A percentile compares a stretch with the other conserved stretches of the same genome.
These are phyloP conservation scores for Chlorella ohadii DNA, from an alignment of 139 green algal species.

Conservation along the genomic window DNA sequence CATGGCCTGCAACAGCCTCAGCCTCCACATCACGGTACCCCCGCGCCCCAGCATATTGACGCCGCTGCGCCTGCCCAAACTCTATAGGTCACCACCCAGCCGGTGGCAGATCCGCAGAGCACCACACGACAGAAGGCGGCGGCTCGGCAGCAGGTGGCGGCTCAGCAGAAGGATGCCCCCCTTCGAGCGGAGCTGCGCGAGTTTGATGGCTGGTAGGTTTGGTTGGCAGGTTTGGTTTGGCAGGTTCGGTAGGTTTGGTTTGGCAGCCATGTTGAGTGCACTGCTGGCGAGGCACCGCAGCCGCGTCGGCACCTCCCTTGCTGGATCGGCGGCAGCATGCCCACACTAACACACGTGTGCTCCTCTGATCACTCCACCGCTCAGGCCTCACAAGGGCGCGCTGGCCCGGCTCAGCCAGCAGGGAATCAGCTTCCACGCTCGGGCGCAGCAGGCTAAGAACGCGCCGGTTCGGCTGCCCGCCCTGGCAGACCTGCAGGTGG, in stretches of 20 bases:
- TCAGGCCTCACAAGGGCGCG: background rate
- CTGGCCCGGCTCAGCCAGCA: background rate
- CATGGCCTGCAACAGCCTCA: too few species aligned
- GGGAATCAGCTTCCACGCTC: background rate
- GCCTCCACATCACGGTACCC: background rate
- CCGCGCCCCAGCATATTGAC: too few species aligned
- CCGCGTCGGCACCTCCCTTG: too few species aligned
- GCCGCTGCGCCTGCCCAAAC: background rate
- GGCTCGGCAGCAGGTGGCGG: background rate
- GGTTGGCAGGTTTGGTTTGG: too few species aligned
- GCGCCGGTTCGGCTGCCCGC: background rate
- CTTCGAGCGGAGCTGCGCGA: too few species aligned
- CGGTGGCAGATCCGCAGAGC: too few species aligned
- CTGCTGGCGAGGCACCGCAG: too few species aligned
- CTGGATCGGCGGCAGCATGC: too few species aligned
- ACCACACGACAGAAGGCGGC: too few species aligned
- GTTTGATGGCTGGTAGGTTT: background rate
- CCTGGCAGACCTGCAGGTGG: constrained; percentile 13
- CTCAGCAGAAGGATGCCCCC: background rate
- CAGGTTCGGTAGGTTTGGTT: too few species aligned
- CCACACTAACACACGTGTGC: too few species aligned
- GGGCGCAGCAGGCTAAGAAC: background rate
- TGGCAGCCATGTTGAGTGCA: too few species aligned
- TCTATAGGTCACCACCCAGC: background rate
- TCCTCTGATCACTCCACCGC: background rate